Conservation (phyloP, 192 early-diverging fungal genomes). For the Phlyctochytrium arcticum region DNA sequence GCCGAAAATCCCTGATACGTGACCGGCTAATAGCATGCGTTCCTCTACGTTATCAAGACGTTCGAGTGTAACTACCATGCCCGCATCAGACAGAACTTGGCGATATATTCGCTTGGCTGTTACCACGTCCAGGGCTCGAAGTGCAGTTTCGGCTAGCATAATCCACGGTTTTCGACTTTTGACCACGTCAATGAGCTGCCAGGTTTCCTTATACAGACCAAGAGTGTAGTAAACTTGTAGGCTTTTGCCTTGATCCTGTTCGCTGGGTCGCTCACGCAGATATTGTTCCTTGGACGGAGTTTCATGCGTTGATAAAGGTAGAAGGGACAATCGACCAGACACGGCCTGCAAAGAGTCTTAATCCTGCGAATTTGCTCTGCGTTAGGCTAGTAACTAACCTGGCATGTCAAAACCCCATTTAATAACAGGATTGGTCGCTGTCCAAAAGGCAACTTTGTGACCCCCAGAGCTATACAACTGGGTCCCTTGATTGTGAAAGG, state of each 20-base stretch:
- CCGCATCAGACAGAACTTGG: slow-evolving; percentile 42
- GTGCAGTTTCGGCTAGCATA: slow-evolving; percentile 42
- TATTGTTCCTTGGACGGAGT: slow-evolving; percentile 14
- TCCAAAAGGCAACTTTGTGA: slow-evolving; percentile 47
- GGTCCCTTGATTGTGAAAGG: slow-evolving; percentile 39
- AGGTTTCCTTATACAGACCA: slow-evolving; percentile 39
- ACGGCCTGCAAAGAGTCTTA: slow-evolving; percentile 23
- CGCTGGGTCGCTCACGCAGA: slow-evolving; percentile 20
- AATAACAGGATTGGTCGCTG: slow-evolving; percentile 38
- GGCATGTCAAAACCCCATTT: slow-evolving; percentile 40
- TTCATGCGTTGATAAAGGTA: slow-evolving; percentile 38
- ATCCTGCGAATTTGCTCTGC: neutral
- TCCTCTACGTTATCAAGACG: slow-evolving; percentile 40
- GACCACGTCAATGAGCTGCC: slow-evolving; percentile 26
- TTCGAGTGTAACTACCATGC: slow-evolving; percentile 44
- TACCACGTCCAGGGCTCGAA: slow-evolving; percentile 37
- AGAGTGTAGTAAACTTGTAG: slow-evolving; percentile 41
- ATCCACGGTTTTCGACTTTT: slow-evolving; percentile 36
- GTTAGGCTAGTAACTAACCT: slow-evolving; percentile 31
- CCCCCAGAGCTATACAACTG: slow-evolving; percentile 30
- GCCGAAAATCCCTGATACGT: slow-evolving; percentile 42
- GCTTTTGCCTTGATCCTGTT: slow-evolving; percentile 41
- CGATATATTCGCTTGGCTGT: slow-evolving; percentile 49
- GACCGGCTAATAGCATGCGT: slow-evolving; percentile 37
- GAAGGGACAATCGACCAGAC: slow-evolving; percentile 34